Percentiles rank a stretch among this genome's conserved stretches.
Conservation (phyloP, 352 stramenopile species). For the Globisporangium viniferum region DNA sequence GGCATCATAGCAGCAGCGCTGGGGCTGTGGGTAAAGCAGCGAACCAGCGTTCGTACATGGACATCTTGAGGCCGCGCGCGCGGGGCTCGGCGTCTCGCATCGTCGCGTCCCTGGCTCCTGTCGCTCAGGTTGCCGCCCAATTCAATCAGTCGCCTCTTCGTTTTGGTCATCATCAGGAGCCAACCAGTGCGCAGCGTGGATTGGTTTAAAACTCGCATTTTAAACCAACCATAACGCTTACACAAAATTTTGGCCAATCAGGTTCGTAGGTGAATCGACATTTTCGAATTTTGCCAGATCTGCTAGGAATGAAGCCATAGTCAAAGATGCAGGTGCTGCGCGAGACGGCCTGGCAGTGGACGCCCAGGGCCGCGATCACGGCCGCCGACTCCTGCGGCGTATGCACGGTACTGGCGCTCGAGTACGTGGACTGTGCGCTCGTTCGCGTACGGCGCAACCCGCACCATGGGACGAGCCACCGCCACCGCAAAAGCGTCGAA, state of each 20-base stretch:
- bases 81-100: constrained; percentile 9
- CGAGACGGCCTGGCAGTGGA: constrained; percentile 45
- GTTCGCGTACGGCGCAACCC: constrained; percentile 29
- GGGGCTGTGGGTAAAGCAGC: not conserved
- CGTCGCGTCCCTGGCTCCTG: constrained; percentile 2
- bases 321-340: constrained; percentile 33
- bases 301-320: constrained; percentile 1
- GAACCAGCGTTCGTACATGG: constrained; percentile 4
- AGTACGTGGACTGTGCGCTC: constrained; percentile 46
- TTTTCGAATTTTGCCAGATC: not conserved
- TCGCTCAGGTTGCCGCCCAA: not conserved
- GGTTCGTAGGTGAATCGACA: not conserved
- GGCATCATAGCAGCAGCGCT: not conserved
- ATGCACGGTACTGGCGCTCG: constrained; percentile 45
- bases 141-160: not conserved
- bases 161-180: not conserved
- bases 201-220: not conserved
- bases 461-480: not conserved
- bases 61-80: constrained; percentile 4
- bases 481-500: not conserved
- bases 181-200: not conserved
- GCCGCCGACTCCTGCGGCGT: constrained; percentile 29
- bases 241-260: not conserved
- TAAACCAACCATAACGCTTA: not conserved
- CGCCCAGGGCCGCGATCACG: constrained; percentile 33